Conservation (phyloP, 768 basidiomycete genomes). For the Mycena venus region DNA sequence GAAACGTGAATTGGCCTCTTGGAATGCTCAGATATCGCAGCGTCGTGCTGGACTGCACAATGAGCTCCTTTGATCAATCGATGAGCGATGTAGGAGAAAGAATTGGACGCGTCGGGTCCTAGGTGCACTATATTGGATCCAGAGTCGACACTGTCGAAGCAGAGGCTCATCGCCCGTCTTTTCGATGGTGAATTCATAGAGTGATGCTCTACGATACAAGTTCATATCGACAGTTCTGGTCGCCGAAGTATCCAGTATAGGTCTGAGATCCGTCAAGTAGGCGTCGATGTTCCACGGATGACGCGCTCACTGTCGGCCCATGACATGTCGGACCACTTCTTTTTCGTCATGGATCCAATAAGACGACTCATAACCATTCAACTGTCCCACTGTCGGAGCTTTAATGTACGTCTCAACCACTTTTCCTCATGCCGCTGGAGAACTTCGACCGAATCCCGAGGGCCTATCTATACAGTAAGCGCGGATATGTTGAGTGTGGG, state of each 20-base stretch:
- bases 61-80: neutral
- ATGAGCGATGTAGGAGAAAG: neutral
- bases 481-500: constrained; percentile 9
- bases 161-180: no score
- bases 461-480: neutral
- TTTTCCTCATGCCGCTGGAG: neutral
- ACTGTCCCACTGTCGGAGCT: neutral
- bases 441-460: constrained; percentile 1
- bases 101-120: constrained; percentile 7
- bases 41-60: neutral
- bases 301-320: neutral
- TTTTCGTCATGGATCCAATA: constrained; percentile 1
- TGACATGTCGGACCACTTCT: neutral
- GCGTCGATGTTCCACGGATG: neutral
- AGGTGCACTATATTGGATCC: neutral
- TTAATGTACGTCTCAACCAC: neutral
- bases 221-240: neutral
- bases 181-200: neutral
- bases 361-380: constrained; percentile 8
- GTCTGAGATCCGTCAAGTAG: neutral
- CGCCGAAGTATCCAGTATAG: neutral
- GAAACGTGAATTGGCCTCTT: neutral
- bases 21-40: neutral
- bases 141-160: neutral
- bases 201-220: neutral